These are phyloP conservation scores for Rhododendron simsii DNA, from an alignment of 148 eudicot genomes.

Conservation along the genomic window DNA sequence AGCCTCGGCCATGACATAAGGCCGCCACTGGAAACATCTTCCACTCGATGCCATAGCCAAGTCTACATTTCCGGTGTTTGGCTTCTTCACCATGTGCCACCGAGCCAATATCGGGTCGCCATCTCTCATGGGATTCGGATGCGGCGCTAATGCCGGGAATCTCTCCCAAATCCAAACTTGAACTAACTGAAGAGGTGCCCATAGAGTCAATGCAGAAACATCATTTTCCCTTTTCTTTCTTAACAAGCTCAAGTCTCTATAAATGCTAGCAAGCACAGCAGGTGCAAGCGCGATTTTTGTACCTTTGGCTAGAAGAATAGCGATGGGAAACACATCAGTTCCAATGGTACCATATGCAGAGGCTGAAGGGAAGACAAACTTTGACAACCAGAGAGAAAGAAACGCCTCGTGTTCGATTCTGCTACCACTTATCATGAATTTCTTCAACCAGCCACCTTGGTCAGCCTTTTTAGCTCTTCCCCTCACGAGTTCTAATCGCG, in stretches of 20 bases:
- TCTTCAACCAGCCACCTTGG: background rate
- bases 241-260: conserved; percentile 11
- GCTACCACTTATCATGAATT: background rate
- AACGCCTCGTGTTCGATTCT: conserved; percentile 45
- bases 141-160: conserved; percentile 21
- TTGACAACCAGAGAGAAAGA: conserved; percentile 39
- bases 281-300: conserved; percentile 10
- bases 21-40: conserved; percentile 32
- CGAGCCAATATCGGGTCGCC: conserved; percentile 18
- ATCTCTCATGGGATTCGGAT: background rate
- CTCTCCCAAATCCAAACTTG: conserved; percentile 63
- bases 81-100: conserved; percentile 18
- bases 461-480: background rate
- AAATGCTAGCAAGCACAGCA: conserved; percentile 3
- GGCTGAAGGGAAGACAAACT: conserved; percentile 28
- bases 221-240: background rate
- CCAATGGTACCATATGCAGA: background rate
- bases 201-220: background rate
- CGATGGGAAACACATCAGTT: background rate
- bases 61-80: background rate
- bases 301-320: conserved; percentile 16
- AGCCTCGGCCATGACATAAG: conserved; percentile 17
- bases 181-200: conserved; percentile 35
- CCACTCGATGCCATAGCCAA: conserved; percentile 8
- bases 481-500: background rate